A percentile compares a stretch with the other conserved stretches of the same genome.
Conservation (phyloP, 345 rosid species). For the Zanthoxylum bungeanum region DNA sequence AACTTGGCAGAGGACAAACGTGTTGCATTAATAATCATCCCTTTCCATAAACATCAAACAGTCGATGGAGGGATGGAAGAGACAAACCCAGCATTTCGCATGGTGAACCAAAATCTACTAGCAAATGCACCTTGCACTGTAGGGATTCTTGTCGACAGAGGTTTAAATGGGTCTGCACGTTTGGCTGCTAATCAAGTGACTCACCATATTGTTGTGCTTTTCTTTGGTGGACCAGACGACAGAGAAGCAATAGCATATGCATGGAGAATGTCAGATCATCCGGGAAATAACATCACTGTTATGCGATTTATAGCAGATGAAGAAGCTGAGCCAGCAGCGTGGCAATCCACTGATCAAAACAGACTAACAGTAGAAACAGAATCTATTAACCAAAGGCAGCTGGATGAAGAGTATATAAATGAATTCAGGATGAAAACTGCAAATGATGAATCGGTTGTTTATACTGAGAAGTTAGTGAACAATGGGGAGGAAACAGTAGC, state of each 20-base stretch:
- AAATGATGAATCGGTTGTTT: slow-evolving; percentile 42
- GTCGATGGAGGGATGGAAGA: slow-evolving; percentile 97
- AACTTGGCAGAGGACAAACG: slow-evolving; percentile 85
- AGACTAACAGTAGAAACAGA: slow-evolving; percentile 31
- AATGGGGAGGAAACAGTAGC: slow-evolving; percentile 90
- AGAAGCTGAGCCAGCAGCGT: slow-evolving; percentile 22
- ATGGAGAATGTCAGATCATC: slow-evolving; percentile 78
- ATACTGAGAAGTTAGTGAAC: slow-evolving; percentile 49
- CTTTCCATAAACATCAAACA: slow-evolving; percentile 90
- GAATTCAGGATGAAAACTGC: slow-evolving; percentile 45
- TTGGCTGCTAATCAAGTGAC: slow-evolving; percentile 46
- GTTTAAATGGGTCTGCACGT: slow-evolving; percentile 56
- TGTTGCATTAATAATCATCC: slow-evolving; percentile 66
- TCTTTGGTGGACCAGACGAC: slow-evolving; percentile 87
- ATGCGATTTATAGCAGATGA: slow-evolving; percentile 50
- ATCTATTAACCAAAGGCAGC: slow-evolving; percentile 32
- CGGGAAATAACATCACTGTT: slow-evolving; percentile 56
- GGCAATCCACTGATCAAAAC: not conserved
- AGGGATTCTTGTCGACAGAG: slow-evolving; percentile 87
- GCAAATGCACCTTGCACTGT: slow-evolving; percentile 79
- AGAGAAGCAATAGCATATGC: slow-evolving; percentile 82
- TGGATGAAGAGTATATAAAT: slow-evolving; percentile 55
- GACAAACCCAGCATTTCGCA: slow-evolving; percentile 74
- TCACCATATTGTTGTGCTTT: slow-evolving; percentile 64
- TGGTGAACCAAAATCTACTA: slow-evolving; percentile 73